Percentiles rank a stretch among this genome's conserved stretches.
Evolutionary conservation across 768 basidiomycete genomes (phyloP).

Genomic region (Kwoniella bestiolae): DNA sequence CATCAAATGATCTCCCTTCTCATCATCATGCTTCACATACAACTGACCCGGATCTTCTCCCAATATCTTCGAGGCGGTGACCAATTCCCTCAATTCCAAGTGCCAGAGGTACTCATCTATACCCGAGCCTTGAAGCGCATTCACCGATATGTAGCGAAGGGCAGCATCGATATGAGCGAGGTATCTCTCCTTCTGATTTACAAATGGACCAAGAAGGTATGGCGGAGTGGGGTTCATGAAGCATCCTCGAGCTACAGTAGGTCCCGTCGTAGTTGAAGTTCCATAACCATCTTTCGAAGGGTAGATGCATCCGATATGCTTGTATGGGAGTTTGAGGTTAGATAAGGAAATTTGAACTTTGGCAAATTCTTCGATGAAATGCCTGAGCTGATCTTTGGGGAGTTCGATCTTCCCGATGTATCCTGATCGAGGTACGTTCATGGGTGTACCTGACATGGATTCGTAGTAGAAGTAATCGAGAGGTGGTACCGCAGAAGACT

Average conservation of each 20-base stretch:
- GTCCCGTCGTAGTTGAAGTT: too few species aligned
- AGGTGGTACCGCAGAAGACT: neutral
- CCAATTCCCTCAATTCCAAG: conserved; percentile 13
- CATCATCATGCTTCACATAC: conserved; percentile 36
- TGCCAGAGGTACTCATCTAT: conserved; percentile 19
- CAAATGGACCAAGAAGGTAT: conserved; percentile 25
- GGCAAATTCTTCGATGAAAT: conserved; percentile 12
- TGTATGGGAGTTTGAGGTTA: neutral
- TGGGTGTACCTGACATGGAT: neutral
- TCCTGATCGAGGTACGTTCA: neutral
- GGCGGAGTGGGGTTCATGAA: conserved; percentile 11
- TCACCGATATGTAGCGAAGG: conserved; percentile 6
- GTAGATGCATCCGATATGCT: conserved; percentile 12
- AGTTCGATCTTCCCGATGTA: neutral
- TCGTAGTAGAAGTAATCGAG: conserved; percentile 26
- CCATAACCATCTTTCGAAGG: too few species aligned
- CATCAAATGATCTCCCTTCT: conserved; percentile 49
- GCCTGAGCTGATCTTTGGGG: neutral
- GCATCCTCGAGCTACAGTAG: neutral
- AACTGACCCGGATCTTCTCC: conserved; percentile 9
- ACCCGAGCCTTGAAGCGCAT: neutral
- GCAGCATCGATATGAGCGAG: conserved; percentile 17
- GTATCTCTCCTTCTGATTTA: conserved; percentile 17
- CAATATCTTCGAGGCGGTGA: neutral
- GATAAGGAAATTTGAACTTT: conserved; percentile 4